Percentiles rank a stretch among this genome's conserved stretches.
Conservation (phyloP, 2,329 filamentous ascomycete genomes). For the Cordyceps javanica region DNA sequence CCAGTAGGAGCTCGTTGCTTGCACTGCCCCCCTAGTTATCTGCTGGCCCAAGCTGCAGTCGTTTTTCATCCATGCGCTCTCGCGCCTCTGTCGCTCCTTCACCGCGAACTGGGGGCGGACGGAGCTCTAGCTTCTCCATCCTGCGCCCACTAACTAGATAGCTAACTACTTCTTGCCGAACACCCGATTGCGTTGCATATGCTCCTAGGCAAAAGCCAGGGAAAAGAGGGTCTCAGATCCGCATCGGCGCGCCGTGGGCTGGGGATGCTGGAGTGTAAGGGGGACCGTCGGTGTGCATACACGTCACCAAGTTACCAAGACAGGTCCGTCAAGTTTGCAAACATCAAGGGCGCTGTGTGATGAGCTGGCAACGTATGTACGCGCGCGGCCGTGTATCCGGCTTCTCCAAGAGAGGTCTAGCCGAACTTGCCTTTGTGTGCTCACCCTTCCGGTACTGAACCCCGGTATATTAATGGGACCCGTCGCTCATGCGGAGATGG, state of each 20-base stretch:
- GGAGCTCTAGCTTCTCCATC: background rate
- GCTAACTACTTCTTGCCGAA: background rate
- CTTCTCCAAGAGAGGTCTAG: background rate
- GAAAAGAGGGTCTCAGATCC: constrained; percentile 7
- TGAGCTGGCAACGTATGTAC: background rate
- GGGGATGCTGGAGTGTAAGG: background rate
- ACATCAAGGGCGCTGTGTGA: background rate
- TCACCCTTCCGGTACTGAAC: background rate
- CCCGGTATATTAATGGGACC: background rate
- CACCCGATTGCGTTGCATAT: constrained; percentile 6
- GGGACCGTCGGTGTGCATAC: background rate
- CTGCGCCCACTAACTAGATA: background rate
- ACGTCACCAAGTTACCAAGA: constrained; percentile 2
- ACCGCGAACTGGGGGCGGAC: background rate
- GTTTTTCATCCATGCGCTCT: background rate
- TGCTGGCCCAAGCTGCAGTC: background rate
- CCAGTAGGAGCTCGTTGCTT: background rate
- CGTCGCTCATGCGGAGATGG: background rate
- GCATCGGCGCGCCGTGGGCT: background rate
- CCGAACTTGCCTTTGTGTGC: background rate
- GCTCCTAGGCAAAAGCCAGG: background rate
- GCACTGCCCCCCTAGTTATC: constrained; percentile 4
- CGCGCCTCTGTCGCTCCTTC: background rate
- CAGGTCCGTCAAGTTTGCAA: background rate
- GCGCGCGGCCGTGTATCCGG: too few species aligned